Base-by-base conservation (phyloP, 495 filamentous ascomycete genomes). In the Bacidia gigantensis region DNA sequence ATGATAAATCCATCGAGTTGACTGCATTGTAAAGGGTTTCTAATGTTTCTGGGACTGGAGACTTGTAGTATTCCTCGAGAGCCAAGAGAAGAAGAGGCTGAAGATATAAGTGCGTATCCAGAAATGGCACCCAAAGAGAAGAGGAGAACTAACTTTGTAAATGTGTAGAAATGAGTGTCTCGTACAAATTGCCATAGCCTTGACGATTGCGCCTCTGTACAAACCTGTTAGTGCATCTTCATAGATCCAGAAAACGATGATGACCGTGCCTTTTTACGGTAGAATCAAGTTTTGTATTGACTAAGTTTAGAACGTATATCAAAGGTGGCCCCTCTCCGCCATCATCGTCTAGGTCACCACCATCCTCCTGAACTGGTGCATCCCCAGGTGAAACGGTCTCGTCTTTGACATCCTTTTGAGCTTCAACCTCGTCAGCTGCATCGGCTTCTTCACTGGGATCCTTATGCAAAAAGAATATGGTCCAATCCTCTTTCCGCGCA, bases 171-270 rank as follows among this genome's bases (percentile, higher is more conserved):
- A 98, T n/a, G 92, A 89, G 70, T 98, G 92, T 44, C 90, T 73
- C 3, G 92, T 98, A 69, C 92, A 98, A 57, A 98, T 96, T n/a
- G 92, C 92, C 92, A 98, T 98, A 1, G 92, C 89, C 67, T 96
- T 98, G 25, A 96, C 89, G 25, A 95, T 81, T 1, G 92, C 93
- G 51, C 92, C 92, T 76, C 89, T 86, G 51, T 26, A 58, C 42
- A 46, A 5, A 35, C 29, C 14, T 35, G 51, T n/a, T 26, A 49
- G 61, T 51, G 35, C 38, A 26, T 14, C 17, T 46, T 46, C n/a
- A 3, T 25, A 57, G 48, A 38, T 46, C 50, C 17, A 25, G 40
- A 32, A 39, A 18, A 46, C 20, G 9, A 47, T 47, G 20, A 47
- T 2, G 20, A 47, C 25, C 20, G 32, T 52, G 84, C 82, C 83